Evolutionary conservation across 2,329 filamentous ascomycete species (phyloP).

Genomic region (Aspergillus felis): DNA sequence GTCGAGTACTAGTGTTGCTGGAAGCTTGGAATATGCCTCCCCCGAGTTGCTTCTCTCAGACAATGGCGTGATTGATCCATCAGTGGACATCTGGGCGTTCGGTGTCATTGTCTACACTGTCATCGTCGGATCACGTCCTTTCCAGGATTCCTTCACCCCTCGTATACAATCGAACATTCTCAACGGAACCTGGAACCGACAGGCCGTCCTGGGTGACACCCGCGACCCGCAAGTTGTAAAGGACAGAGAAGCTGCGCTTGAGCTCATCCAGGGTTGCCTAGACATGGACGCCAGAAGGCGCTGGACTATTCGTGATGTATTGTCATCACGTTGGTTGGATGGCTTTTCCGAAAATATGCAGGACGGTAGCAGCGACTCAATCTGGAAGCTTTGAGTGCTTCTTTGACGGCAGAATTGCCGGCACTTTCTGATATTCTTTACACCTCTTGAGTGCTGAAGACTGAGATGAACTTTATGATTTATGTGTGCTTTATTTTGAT

Average conservation of each 20-base stretch:
- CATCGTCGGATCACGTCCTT: conserved; percentile 59
- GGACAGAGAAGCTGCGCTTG: conserved; percentile 49
- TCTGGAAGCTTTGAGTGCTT: conserved; percentile 35
- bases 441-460: neutral
- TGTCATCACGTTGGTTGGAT: conserved; percentile 54
- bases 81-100: conserved; percentile 65
- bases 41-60: conserved; percentile 44
- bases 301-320: conserved; percentile 55
- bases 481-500: conserved; percentile 7
- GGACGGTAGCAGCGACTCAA: conserved; percentile 27
- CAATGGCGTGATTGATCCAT: conserved; percentile 43
- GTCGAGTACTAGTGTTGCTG: conserved; percentile 56
- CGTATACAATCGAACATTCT: conserved; percentile 58
- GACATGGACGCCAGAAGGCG: conserved; percentile 53
- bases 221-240: conserved; percentile 32
- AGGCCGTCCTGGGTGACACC: conserved; percentile 46
- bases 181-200: conserved; percentile 55
- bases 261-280: conserved; percentile 58
- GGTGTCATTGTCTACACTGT: conserved; percentile 61
- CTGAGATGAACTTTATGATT: conserved; percentile 2
- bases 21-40: conserved; percentile 55
- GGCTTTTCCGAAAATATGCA: conserved; percentile 33
- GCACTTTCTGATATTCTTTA: neutral
- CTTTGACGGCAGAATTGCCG: neutral
- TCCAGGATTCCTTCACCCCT: conserved; percentile 57